Base-by-base conservation (phyloP, 257 asterid species). In the Nicotiana sylvestris region DNA sequence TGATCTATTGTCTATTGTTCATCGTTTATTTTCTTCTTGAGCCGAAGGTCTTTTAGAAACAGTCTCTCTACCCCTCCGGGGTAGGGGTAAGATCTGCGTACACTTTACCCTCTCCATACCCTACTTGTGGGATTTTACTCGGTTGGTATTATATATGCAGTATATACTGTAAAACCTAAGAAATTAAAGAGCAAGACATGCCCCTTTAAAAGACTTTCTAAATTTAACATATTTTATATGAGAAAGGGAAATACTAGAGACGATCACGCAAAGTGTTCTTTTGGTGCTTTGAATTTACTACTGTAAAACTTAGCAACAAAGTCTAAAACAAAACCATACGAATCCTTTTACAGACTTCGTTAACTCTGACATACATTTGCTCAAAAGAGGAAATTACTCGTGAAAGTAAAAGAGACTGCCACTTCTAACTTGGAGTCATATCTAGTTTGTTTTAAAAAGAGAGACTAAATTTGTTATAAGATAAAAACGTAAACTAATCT, bases 21-120 rank as follows among this genome's bases (percentile, higher is more conserved):
- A 35, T 5, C 39, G 39, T 35, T 35, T 35, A 35, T 35, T 35
- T 35, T 35, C 39, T 35, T 35, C 39, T 35, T 35, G 39, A 35
- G 8, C 1, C 39, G 39, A 35, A 5, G 8, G 39, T 35, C 39
- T 35, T 35, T 5, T 1, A 5, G 0, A 35, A 35, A 35, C 6
- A 35, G 1, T 1, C 1, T 35, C 6, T 35, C 1, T 35, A 5
- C 8, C 8, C 8, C 8, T 35, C 39, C 39, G 8, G 1, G 8
- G 1, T 35, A 35, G 8, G 8, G 39, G 8, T 35, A 35, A 35
- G 7, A 0, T 5, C 8, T 35, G 8, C 8, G 8, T 35, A 35
- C 0, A 5, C 1, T 35, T 35, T 35, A 35, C 8, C 8, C 1
- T 35, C 0, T 5, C 1, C 39, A 35, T 0, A 35, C 0, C 39